Evolutionary conservation across 108 stramenopile genomes (phyloP).

Genomic region (Ochromonas danica): DNA sequence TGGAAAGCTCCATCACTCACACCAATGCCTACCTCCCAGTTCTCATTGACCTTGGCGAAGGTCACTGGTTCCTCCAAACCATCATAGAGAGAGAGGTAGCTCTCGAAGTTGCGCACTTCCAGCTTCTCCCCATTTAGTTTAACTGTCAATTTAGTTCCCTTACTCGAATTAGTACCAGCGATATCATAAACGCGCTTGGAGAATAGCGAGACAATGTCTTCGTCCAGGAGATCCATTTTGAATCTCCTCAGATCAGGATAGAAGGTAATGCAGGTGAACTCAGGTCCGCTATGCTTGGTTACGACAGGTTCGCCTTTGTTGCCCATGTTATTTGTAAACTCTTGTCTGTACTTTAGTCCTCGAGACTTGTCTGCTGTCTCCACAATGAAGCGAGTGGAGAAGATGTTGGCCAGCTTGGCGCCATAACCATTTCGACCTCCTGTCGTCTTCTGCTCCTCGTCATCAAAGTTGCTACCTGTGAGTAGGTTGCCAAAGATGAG

Average conservation of each 20-base stretch:
- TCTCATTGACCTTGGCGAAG: slow-evolving; percentile 75
- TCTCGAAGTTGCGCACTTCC: slow-evolving; percentile 73
- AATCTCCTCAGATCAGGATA: slow-evolving; percentile 85
- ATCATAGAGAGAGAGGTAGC: slow-evolving; percentile 81
- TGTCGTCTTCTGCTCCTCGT: slow-evolving; percentile 88
- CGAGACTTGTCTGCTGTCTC: slow-evolving; percentile 79
- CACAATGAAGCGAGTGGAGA: slow-evolving; percentile 72
- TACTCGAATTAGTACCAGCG: slow-evolving; percentile 81
- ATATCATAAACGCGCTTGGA: slow-evolving; percentile 94
- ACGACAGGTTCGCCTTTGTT: slow-evolving; percentile 65
- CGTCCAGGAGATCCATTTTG: slow-evolving; percentile 73
- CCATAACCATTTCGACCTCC: slow-evolving; percentile 99
- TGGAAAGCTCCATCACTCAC: slow-evolving; percentile 75
- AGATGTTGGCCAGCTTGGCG: slow-evolving; percentile 99
- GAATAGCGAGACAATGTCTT: slow-evolving; percentile 81
- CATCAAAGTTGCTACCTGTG: slow-evolving; percentile 92
- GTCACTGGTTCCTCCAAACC: slow-evolving; percentile 71
- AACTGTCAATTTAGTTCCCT: slow-evolving; percentile 71
- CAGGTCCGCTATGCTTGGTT: slow-evolving; percentile 60
- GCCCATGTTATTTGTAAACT: slow-evolving; percentile 86
- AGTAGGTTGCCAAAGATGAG: slow-evolving; percentile 95
- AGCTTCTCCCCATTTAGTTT: slow-evolving; percentile 77
- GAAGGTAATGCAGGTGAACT: slow-evolving; percentile 96
- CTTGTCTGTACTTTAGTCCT: slow-evolving; percentile 75
- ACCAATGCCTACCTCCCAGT: slow-evolving; percentile 95